Evolutionary conservation across 495 filamentous ascomycete species (phyloP).

Genomic region (Daldinia loculata): DNA sequence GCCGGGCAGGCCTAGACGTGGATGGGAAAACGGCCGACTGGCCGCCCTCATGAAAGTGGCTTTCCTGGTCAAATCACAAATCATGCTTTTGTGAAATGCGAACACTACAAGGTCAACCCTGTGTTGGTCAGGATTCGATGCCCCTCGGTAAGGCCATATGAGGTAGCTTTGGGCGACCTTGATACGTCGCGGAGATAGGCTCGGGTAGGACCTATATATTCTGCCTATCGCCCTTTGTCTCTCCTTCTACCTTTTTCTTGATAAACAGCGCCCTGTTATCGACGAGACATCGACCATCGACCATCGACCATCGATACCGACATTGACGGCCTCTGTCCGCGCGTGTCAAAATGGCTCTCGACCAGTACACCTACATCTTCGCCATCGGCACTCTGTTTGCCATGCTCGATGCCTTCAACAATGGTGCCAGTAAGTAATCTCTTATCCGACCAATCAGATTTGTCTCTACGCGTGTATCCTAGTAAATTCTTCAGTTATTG

Average conservation of each 20-base stretch:
- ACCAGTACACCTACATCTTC: slow-evolving; percentile 68
- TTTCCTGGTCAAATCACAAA: slow-evolving; percentile 17
- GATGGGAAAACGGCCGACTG: slow-evolving; percentile 13
- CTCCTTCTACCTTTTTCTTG: slow-evolving; percentile 2
- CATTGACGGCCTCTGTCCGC: slow-evolving; percentile 5
- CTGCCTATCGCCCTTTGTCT: slow-evolving; percentile 20
- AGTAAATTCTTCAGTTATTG: slow-evolving; percentile 49
- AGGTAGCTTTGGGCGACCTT: slow-evolving; percentile 7
- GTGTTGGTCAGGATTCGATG: background rate
- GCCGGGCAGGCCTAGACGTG: slow-evolving; percentile 18
- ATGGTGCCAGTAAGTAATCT: slow-evolving; percentile 65
- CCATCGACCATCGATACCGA: slow-evolving; percentile 7
- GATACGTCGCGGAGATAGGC: slow-evolving; percentile 3
- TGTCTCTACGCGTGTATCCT: background rate
- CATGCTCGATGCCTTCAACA: slow-evolving; percentile 72
- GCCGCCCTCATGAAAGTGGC: slow-evolving; percentile 21
- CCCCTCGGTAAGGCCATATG: slow-evolving; percentile 33
- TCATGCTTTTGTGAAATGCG: slow-evolving; percentile 16
- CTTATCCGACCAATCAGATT: background rate
- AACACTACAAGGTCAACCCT: slow-evolving; percentile 16
- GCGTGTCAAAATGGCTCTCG: slow-evolving; percentile 57
- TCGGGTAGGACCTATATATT: slow-evolving; percentile 33
- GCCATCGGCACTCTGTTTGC: slow-evolving; percentile 73
- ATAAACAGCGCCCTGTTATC: slow-evolving; percentile 16
- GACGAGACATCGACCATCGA: slow-evolving; percentile 9